Evolutionary conservation across 805 yeast genomes (phyloP), one percentile per base, ranked within the genome.

Genomic region (Myxozyma melibiosi): DNA sequence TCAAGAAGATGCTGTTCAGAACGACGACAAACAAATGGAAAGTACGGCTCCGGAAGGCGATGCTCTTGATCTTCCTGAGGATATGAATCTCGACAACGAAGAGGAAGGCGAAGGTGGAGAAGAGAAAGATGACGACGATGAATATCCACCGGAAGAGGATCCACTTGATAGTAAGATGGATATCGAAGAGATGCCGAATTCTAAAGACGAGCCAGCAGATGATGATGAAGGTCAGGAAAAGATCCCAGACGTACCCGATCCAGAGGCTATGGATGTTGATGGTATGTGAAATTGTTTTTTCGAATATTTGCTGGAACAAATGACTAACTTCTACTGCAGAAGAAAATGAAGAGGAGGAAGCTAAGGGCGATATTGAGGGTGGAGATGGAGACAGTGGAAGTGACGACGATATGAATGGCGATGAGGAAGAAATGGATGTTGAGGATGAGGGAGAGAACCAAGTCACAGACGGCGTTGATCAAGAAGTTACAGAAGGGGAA

Each of bases 1-100:
- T 27, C 71, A 73, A 4, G 71, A 73, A 14, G 70, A 74, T n/a
- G 74, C 74, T 20, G 72, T 69, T 1, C 72, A 74, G 2, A 76
- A 72, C 1, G 77, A 77, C 2, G 76, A 71, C 1, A 77, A 76
- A 16, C 76, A 79, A 2, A 77, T 78, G 28, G 87, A 87, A 49
- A 81, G 82, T 16, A 75, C 84, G 56, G 89, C 85, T 44, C 92
- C 91, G 18, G 96, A 94, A 69, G 77, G 84, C 4, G 98, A 94
- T 58, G 84, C 91, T 2, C 75, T 92, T 63, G 97, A 94, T 22
- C 76, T 92, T 28, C 97, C 98, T 0, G 98, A 94, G 14, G 96
- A 91, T 66, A 81, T 92, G 78, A 84, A 92, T 65, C 75, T 92
- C 30, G 98, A 92, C 67, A 84, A 84, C 24, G 85, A 79, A 4